Evolutionary conservation across 257 asterid species (phyloP), one percentile per base, ranked within the genome.

Genomic region (Penstemon barbatus): DNA sequence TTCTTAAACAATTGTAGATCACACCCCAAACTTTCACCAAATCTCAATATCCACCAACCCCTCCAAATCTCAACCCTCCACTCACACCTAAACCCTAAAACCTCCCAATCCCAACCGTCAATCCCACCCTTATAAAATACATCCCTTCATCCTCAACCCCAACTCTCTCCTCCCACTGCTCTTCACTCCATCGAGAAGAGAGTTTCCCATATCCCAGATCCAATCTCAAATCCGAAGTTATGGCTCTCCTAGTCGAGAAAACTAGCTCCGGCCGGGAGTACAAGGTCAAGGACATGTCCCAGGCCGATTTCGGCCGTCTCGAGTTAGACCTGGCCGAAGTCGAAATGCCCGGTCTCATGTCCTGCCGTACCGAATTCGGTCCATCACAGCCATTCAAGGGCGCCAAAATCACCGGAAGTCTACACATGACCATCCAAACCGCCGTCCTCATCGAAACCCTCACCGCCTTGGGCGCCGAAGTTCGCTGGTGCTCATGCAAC

Each of bases 331-430:
- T 49, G 3, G 54, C 54, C 54, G 54, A 49, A 6, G 54, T 49
- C 54, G 54, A 49, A 49, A 49, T 49, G 54, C 54, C 54, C 15
- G 54, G 54, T 15, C 54, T 49, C 13, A 49, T 49, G 54, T 49
- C 54, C 54, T 49, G 18, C 54, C 54, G 54, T 15, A 15, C 54
- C 15, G 54, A 49, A 49, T 49, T 49, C 54, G 54, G 54, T 3
- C 54, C 54, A 13, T 49, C 54, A 6, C 54, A 49, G 15, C 54
- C 54, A 1, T 49, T 49, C 54, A 49, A 49, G 4, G 54, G 54
- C 54, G 54, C 54, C 54, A 9, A 15, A 12, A 49, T 49, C 54
- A 49, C 54, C 19, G 54, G 54, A 4, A 9, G 15, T 6, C 54
- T 49, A 13, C 54, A 49, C 54, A 49, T 49, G 54, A 49, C 54